A percentile compares a stretch with the other conserved stretches of the same genome.
These are phyloP conservation scores for Biscogniauxia sp. DNA, from an alignment of 2,329 filamentous ascomycete genomes.

Conservation along the genomic window DNA sequence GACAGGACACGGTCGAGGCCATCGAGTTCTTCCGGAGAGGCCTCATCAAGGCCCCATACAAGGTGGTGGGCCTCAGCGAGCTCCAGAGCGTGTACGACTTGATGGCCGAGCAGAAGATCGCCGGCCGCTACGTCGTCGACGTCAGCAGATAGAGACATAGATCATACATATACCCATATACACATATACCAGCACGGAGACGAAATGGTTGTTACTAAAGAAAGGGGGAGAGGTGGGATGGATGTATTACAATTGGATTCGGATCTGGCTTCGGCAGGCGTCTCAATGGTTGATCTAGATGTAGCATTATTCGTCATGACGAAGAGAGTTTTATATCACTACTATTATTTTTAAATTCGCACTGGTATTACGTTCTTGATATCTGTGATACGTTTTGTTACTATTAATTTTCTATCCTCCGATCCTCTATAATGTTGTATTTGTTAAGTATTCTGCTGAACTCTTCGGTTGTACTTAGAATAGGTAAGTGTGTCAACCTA, in stretches of 20 bases:
- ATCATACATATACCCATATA: background rate
- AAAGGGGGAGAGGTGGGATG: no score
- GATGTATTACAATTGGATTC: background rate
- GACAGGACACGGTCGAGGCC: conserved; percentile 82
- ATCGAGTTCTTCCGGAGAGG: conserved; percentile 85
- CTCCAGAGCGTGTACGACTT: conserved; percentile 77
- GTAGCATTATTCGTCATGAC: background rate
- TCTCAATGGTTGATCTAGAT: background rate
- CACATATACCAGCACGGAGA: no score
- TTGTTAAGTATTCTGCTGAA: no score
- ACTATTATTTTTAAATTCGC: no score
- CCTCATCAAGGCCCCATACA: conserved; percentile 82
- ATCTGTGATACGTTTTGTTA: no score
- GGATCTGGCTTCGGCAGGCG: background rate
- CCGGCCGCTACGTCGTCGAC: conserved; percentile 78
- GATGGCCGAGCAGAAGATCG: conserved; percentile 68
- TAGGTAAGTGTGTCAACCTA: no score
- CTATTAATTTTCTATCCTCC: no score
- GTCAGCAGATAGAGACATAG: conserved; percentile 56
- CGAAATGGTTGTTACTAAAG: no score
- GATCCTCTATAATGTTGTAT: no score
- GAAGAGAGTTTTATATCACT: no score
- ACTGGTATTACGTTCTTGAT: no score
- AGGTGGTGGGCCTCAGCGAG: conserved; percentile 78
- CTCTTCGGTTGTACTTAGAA: no score